Percentiles rank a stretch among this genome's conserved stretches.
Conservation (phyloP, 2,329 filamentous ascomycete genomes). For the Aquanectria penicillioides region DNA sequence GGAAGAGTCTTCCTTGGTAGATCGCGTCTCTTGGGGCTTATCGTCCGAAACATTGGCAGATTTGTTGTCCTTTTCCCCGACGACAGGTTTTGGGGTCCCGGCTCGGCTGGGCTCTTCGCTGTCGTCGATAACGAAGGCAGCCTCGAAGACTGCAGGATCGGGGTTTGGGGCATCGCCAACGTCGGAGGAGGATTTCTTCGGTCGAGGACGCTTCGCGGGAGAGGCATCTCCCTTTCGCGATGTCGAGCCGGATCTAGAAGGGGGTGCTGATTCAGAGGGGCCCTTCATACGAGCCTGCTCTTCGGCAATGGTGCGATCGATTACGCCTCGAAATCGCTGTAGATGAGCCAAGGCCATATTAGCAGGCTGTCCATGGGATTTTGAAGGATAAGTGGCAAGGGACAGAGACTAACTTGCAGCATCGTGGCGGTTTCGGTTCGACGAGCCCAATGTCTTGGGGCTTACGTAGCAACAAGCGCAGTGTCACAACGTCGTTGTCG, state of each 20-base stretch:
- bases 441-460: neutral
- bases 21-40: conserved; percentile 15
- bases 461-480: conserved; percentile 10
- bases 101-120: conserved; percentile 74
- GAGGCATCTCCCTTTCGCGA: conserved; percentile 53
- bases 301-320: conserved; percentile 89
- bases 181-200: conserved; percentile 52
- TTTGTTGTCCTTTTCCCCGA: conserved; percentile 49
- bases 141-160: conserved; percentile 89
- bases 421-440: conserved; percentile 13
- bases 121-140: conserved; percentile 87
- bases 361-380: neutral
- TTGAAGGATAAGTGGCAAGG: neutral
- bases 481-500: neutral
- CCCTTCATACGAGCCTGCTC: conserved; percentile 84
- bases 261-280: conserved; percentile 55
- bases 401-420: conserved; percentile 20
- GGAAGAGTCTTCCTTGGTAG: conserved; percentile 28
- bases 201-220: conserved; percentile 44
- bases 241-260: conserved; percentile 51
- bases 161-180: conserved; percentile 63
- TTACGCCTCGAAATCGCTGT: conserved; percentile 83
- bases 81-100: conserved; percentile 63
- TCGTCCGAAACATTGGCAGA: conserved; percentile 32
- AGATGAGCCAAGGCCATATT: neutral